These are phyloP conservation scores for Trichoderma gracile DNA, from an alignment of 2,329 filamentous ascomycete genomes.

Conservation along the genomic window DNA sequence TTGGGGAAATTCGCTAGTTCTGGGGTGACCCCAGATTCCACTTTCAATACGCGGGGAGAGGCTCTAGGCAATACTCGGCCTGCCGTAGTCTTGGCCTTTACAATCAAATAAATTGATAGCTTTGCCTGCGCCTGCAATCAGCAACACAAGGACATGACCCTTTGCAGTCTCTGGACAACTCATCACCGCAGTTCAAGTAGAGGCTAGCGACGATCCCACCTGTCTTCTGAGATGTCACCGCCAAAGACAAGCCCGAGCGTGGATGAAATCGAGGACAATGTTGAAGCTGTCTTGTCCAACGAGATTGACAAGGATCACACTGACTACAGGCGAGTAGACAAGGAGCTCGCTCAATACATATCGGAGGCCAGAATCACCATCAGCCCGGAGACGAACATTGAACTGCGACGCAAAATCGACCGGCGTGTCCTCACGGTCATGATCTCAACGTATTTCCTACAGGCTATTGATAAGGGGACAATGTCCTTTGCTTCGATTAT, in stretches of 20 bases:
- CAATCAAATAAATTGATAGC: background rate
- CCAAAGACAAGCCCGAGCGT: slow-evolving; percentile 1
- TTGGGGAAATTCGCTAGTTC: background rate
- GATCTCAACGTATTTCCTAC: slow-evolving; percentile 13
- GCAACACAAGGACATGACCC: background rate
- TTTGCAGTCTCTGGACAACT: background rate
- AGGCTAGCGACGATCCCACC: no score
- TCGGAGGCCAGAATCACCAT: slow-evolving; percentile 5
- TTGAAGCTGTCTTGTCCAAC: background rate
- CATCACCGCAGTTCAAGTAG: background rate
- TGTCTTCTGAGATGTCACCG: background rate
- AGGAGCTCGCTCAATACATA: slow-evolving; percentile 15
- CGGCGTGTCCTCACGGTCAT: slow-evolving; percentile 10
- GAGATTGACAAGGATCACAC: slow-evolving; percentile 5
- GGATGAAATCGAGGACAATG: background rate
- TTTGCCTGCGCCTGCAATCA: background rate
- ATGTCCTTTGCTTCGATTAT: slow-evolving; percentile 21
- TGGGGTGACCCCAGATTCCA: background rate
- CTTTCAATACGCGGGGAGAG: background rate
- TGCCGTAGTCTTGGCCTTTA: background rate
- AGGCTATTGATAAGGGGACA: slow-evolving; percentile 17
- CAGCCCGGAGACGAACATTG: slow-evolving; percentile 9
- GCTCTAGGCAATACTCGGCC: background rate
- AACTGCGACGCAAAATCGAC: slow-evolving; percentile 13
- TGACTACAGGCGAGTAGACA: slow-evolving; percentile 2